phyloP scores from a whole-genome alignment of 306 rosid species.

The Quercus variabilis region DNA sequence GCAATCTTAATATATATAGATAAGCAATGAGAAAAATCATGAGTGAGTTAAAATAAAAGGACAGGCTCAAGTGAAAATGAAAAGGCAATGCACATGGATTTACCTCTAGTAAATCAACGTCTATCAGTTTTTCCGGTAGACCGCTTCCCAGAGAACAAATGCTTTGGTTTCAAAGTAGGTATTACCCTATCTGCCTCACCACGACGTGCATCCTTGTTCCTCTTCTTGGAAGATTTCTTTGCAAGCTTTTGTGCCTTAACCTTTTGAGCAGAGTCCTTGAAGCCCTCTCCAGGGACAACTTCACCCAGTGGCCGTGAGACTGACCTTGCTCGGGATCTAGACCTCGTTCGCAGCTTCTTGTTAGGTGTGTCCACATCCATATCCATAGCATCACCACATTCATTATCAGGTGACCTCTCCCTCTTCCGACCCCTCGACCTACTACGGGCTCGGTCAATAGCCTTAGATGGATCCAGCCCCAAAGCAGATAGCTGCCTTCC shows the following conservation, averaged over 20 bases:
- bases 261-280: constrained; percentile 73
- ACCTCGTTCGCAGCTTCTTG: constrained; percentile 59
- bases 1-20: background rate
- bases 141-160: constrained; percentile 80
- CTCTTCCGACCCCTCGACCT: constrained; percentile 71
- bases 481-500: constrained; percentile 70
- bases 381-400: constrained; percentile 53
- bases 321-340: constrained; percentile 56
- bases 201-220: constrained; percentile 80
- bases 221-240: constrained; percentile 58
- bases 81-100: constrained; percentile 17
- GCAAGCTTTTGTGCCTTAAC: constrained; percentile 59
- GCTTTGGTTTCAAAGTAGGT: constrained; percentile 72
- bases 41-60: background rate
- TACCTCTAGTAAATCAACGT: constrained; percentile 50
- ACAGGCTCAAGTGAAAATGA: background rate
- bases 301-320: constrained; percentile 57
- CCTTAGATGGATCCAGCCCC: constrained; percentile 61
- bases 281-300: constrained; percentile 82
- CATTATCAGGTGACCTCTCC: constrained; percentile 58
- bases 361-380: constrained; percentile 59
- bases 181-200: constrained; percentile 95
- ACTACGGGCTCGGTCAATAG: constrained; percentile 69
- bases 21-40: background rate
- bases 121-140: constrained; percentile 66